Base-by-base conservation (phyloP, 2,329 filamentous ascomycete genomes). In the Mollisia scopiformis region DNA sequence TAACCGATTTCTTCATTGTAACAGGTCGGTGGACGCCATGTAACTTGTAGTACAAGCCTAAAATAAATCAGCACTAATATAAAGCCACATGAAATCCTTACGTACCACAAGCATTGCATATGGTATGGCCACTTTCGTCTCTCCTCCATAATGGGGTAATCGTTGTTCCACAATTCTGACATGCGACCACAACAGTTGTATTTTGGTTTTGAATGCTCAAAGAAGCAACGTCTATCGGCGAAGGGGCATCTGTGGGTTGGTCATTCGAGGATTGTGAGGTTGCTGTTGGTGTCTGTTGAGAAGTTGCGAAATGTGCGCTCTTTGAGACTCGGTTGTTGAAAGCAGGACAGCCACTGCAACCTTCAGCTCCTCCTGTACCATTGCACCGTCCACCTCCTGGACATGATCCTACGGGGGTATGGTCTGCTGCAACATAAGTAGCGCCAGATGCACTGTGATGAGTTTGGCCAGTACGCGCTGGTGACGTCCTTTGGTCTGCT, bases 1-100 rank as follows among this genome's bases (percentile, higher is more conserved):
- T 99, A 27, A 96, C 91, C 2, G 92, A 90, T 76, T 97, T 98
- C 77, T 98, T 99, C 95, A 99, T 98, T n/a, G 92, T 92, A 5
- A 95, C 92, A 0, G 95, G 95, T 43, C 95, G 86, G 75, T 97
- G 94, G 30, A 93, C 88, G 57, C 93, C 93, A 74, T 99, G 95
- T 2, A 99, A 86, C 76, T 98, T 98, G 79, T 96, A 69, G 75
- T 99, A 99, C 2, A 99, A 80, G 4, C 94, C 93, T 97, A 35
- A 52, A 23, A 28, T 16, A 33, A 16, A n/a, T 31, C 49, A 51
- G 49, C 30, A 35, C 33, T 19, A 27, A 31, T 8, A 33, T 14
- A 35, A 23, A 7, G n/a, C 13, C 1, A 47, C 10, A 8, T 47
- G n/a, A 27, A 4, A 10, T 2, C 23, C 21, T 14, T 19, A 84